Conservation (phyloP, 805 yeast species). For the Sporopachydermia quercuum region DNA sequence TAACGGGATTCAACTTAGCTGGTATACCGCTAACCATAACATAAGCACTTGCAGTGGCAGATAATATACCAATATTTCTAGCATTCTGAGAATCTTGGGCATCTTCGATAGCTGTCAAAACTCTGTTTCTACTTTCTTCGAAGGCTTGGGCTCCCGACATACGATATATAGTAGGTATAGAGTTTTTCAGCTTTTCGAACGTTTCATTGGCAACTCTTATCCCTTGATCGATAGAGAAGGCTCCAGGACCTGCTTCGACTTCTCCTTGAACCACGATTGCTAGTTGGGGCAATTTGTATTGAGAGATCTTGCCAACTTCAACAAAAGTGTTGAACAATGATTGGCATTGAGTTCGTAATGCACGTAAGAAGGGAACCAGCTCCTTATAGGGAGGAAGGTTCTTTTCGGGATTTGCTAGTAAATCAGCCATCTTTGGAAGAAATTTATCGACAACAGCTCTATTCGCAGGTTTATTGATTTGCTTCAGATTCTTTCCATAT, state of each 20-base stretch:
- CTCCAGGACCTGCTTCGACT: slow-evolving; percentile 84
- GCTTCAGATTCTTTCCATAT: slow-evolving; percentile 25
- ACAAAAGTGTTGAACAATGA: slow-evolving; percentile 67
- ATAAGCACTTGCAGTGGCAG: slow-evolving; percentile 66
- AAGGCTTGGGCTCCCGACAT: slow-evolving; percentile 57
- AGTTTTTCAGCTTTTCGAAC: slow-evolving; percentile 47
- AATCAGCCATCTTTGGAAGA: neutral
- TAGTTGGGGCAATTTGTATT: slow-evolving; percentile 58
- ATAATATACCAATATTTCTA: slow-evolving; percentile 45
- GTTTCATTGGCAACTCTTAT: slow-evolving; percentile 46
- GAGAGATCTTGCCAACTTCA: slow-evolving; percentile 60
- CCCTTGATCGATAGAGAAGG: slow-evolving; percentile 71
- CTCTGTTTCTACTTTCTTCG: slow-evolving; percentile 64
- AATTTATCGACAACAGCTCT: neutral
- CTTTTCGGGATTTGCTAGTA: neutral
- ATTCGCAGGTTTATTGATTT: slow-evolving; percentile 12
- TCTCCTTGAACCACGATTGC: slow-evolving; percentile 93
- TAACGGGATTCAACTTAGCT: slow-evolving; percentile 73
- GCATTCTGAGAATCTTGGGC: slow-evolving; percentile 37
- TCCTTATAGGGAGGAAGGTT: slow-evolving; percentile 52
- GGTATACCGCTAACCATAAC: slow-evolving; percentile 60
- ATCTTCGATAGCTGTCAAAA: slow-evolving; percentile 49
- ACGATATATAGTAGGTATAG: slow-evolving; percentile 53
- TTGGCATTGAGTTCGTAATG: slow-evolving; percentile 77
- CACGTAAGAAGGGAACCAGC: slow-evolving; percentile 70